Base-by-base conservation (phyloP, 768 basidiomycete species). In the Collybiopsis confluens region DNA sequence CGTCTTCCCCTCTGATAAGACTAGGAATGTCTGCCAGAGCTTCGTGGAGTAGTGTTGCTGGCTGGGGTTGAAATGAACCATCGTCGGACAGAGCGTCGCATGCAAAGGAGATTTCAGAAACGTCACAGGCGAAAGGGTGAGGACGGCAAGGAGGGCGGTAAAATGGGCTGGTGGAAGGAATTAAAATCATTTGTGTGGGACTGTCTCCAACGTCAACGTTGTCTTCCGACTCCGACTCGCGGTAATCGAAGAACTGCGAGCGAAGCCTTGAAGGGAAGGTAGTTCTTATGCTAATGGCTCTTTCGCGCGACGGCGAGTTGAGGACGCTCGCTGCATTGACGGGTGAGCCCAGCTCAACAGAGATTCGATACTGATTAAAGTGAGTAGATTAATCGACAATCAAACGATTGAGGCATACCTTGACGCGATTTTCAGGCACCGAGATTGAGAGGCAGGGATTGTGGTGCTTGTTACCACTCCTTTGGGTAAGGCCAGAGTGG, bases 141-240 rank as follows among this genome's bases (percentile, higher is more conserved):
- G 63, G 58, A 24, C 68, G 62, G 28, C 50, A 49, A 26, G 69
- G 66, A 28, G 54, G 60, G 21, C 60, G 65, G 56, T 70, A 72
- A 66, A 74, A 77, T 3, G 69, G 70, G 38, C 69, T 76, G 47
- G 69, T 68, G 30, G 58, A 62, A 10, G 69, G 65, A 44, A 78
- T 74, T 47, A 62, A 66, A 45, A 77, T 61, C 42, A 72, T 71
- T 58, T 78, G 76, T 0, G 58, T 56, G 24, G 59, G 60, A 2
- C 64, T 68, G 42, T 65, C 62, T 26, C 67, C 65, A 23, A 62
- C 62, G 16, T 52, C 45, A 8, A 37, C 24, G 15, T 35, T 38
- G 16, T 16, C 10, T 36, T 50, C 36, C 15, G 50, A 21, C 9
- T 43, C 40, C 28, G 38, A 40, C n/a, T 43, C 26, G 40, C 5